Evolutionary conservation across 2,329 filamentous ascomycete genomes (phyloP), one percentile per base, ranked within the genome.

Genomic region (Aspergillus glaucus): DNA sequence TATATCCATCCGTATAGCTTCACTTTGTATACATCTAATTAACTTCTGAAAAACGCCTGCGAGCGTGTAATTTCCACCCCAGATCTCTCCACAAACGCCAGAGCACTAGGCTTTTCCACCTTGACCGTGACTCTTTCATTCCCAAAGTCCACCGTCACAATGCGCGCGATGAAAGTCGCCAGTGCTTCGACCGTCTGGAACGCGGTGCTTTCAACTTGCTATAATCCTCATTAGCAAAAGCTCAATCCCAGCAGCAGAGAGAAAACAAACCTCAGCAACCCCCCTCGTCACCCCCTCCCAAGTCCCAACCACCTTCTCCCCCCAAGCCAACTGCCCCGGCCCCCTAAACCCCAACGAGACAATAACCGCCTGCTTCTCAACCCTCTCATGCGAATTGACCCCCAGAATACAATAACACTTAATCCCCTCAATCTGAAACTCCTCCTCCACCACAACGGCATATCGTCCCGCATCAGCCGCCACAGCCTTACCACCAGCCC

Each of bases 151-250:
- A 73, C 60, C 12, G 73, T 75, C 37, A 68, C 70, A 47, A 72
- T 73, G 44, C 67, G 68, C 26, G 74, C 74, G 26, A 78, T 64
- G 21, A 70, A 71, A 2, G 74, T 75, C 26, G 75, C 76, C 45
- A 78, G 60, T 4, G 75, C 72, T 59, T 79, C 76, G 14, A 79
- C 70, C 0, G 75, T 78, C 57, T 75, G 68, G 58, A 76, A 79
- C 2, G 68, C 62, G 4, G 75, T 75, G 9, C 60, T 63, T 50
- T 78, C 75, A 26, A 78, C 72, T 48, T 61, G 62, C 69, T 74
- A 54, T 52, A 54, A 14, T 12, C 46, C 46, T 40, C 45, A 50
- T 60, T 47, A 58, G 53, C 37, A 48, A 28, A 40, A 24, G 32
- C 7, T 32, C 37, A 3, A 50, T 36, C 39, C n/a, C 28, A 41